Evolutionary conservation across 2,329 filamentous ascomycete genomes (phyloP), one percentile per base, ranked within the genome.

Genomic region (Fusarium sp.): DNA sequence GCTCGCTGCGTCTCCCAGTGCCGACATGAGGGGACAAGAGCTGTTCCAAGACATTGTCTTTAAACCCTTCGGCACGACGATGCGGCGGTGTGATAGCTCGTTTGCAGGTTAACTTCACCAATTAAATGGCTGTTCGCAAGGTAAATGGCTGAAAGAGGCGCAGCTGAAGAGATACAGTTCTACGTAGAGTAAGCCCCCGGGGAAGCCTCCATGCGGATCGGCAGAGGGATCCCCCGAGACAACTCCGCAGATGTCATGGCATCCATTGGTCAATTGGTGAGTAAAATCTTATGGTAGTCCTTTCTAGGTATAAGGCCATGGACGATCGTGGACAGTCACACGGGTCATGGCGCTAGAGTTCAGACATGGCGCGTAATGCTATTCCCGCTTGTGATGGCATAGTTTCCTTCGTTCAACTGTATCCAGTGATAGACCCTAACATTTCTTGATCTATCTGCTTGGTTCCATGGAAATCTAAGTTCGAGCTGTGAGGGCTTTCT

Each of bases 111-210:
- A 4, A 4, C 5, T 10, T 52, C 0, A 3, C 18, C 24, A 52
- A 52, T 52, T 0, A 11, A 1, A 11, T 18, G 14, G 8, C 7
- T 6, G 4, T 27, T 7, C 13, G 2, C 2, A 5, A 8, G 27
- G 2, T 7, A 24, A 10, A 29, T 52, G 48, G 48, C 48, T 52
- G 16, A 18, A 52, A 8, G 48, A 52, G 48, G 48, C 48, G 27
- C 48, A 52, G 18, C 27, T 52, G 48, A 52, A 8, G 48, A 52
- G 24, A 14, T 52, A 8, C 10, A 13, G 48, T 52, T 31, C 2
- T 6, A 14, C 10, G 27, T 16, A 20, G 16, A 31, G n/a, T 27
- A 52, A 52, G 48, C 11, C 48, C 27, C 31, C 27, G 48, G 18
- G 48, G 27, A 20, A 29, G 27, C 27, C 5, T 31, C 18, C 48